phyloP scores from a whole-genome alignment of 192 early-diverging fungal species.

The Coemansia erecta region DNA sequence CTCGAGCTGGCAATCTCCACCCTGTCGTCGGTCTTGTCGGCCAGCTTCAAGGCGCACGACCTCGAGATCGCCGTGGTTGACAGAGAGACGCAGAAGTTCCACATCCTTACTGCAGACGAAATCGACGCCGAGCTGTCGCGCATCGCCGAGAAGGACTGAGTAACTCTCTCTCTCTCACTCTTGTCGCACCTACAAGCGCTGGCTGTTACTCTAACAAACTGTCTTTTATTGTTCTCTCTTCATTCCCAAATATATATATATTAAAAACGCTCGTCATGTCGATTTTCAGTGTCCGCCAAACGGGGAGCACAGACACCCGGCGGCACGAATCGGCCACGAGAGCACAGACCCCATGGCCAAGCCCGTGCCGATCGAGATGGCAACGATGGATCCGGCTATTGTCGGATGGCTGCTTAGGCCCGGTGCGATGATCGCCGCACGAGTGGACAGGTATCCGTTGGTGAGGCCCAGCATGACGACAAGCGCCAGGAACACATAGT shows the following conservation, averaged over 20 bases:
- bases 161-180: neutral
- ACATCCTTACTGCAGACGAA: conserved; percentile 68
- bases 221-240: conserved; percentile 4
- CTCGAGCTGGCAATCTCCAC: conserved; percentile 97
- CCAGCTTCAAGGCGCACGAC: conserved; percentile 96
- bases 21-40: conserved; percentile 83
- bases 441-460: conserved; percentile 64
- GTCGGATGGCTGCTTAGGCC: conserved; percentile 52
- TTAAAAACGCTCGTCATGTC: neutral
- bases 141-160: conserved; percentile 54
- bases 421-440: conserved; percentile 62
- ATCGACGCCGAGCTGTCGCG: conserved; percentile 66
- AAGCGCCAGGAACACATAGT: conserved; percentile 44
- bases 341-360: conserved; percentile 66
- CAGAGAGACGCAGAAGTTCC: conserved; percentile 72
- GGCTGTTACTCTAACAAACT: neutral
- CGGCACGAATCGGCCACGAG: conserved; percentile 46
- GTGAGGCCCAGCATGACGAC: conserved; percentile 60
- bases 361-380: conserved; percentile 63
- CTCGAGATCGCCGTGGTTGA: conserved; percentile 92
- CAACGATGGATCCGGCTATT: conserved; percentile 64
- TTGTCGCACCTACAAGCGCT: neutral
- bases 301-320: conserved; percentile 40
- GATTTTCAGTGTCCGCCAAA: conserved; percentile 8
- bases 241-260: neutral